These are phyloP conservation scores for Rhodocollybia butyracea DNA, from an alignment of 768 basidiomycete species.

Conservation along the genomic window DNA sequence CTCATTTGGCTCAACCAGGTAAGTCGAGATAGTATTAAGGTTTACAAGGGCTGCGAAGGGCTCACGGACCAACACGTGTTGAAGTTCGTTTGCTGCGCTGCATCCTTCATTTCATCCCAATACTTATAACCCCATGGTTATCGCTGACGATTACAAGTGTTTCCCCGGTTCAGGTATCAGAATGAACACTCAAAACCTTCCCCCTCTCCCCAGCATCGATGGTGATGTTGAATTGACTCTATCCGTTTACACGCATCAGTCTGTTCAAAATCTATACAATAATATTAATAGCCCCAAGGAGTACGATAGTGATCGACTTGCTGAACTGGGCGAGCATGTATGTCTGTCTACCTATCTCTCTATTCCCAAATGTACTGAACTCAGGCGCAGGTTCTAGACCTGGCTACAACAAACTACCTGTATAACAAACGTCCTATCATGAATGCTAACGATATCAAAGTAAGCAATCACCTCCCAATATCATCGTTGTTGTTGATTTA, in stretches of 20 bases:
- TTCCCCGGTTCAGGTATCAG: background rate
- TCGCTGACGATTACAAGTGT: background rate
- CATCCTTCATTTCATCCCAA: background rate
- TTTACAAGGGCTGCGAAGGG: too few species aligned
- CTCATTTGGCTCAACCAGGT: too few species aligned
- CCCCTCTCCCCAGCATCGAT: constrained; percentile 53
- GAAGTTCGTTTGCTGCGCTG: too few species aligned
- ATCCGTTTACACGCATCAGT: constrained; percentile 53
- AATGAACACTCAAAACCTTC: constrained; percentile 22
- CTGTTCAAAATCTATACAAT: constrained; percentile 27
- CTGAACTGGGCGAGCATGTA: constrained; percentile 51
- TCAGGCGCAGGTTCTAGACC: background rate
- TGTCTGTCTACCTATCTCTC: background rate
- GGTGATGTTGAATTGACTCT: constrained; percentile 52
- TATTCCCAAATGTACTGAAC: background rate
- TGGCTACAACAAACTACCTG: background rate
- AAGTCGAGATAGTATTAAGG: too few species aligned
- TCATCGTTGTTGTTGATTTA: background rate
- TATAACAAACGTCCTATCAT: background rate
- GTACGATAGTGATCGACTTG: constrained; percentile 59
- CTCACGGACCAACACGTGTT: too few species aligned
- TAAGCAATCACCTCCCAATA: background rate
- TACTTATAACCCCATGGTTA: background rate
- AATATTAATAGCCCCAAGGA: constrained; percentile 31
- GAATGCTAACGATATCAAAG: background rate